These are phyloP conservation scores for Saccharum spontaneum DNA, from an alignment of 176 grass and related monocot genomes.

Conservation along the genomic window DNA sequence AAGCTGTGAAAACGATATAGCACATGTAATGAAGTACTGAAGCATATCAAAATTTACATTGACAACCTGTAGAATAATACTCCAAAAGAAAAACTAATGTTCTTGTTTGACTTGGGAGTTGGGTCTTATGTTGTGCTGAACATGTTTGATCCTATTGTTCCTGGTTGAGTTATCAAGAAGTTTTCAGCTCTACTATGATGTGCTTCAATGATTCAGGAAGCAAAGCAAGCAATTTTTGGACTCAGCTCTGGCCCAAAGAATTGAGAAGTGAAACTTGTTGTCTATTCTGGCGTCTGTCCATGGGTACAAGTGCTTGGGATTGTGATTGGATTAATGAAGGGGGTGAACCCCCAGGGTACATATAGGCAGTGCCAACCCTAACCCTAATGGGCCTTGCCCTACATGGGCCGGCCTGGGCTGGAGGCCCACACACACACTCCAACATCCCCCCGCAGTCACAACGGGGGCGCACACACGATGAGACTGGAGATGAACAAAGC, in stretches of 20 bases:
- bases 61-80: conserved; percentile 25
- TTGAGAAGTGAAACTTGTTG: not conserved
- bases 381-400: too few species aligned
- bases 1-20: not conserved
- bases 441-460: too few species aligned
- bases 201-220: not conserved
- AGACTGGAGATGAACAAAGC: too few species aligned
- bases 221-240: not conserved
- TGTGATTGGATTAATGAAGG: too few species aligned
- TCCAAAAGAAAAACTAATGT: not conserved
- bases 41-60: not conserved
- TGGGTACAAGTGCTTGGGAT: too few species aligned
- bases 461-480: too few species aligned
- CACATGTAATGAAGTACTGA: not conserved
- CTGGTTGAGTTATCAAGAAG: not conserved
- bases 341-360: too few species aligned
- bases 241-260: not conserved
- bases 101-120: not conserved
- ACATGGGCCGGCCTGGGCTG: too few species aligned
- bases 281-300: not conserved
- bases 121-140: not conserved
- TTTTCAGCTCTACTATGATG: not conserved
- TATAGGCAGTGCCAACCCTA: too few species aligned
- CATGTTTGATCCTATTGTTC: not conserved
- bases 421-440: too few species aligned